These are phyloP conservation scores for Trichoderma asperellum DNA, from an alignment of 2,329 filamentous ascomycete genomes.

Conservation along the genomic window DNA sequence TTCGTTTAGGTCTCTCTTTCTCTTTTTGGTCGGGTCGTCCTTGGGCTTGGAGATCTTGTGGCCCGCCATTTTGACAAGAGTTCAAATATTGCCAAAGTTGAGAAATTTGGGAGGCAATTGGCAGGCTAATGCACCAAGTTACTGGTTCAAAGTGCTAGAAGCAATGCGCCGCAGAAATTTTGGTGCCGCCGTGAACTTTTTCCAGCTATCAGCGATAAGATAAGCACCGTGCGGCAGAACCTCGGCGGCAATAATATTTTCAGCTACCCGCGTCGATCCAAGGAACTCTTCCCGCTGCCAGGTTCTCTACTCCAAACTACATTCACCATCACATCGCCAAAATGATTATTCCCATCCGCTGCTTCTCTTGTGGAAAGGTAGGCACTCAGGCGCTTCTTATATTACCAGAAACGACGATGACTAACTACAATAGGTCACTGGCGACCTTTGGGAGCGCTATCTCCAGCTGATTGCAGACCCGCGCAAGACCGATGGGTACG, in stretches of 20 bases:
- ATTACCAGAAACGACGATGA: background rate
- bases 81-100: background rate
- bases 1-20: constrained; percentile 52
- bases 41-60: constrained; percentile 39
- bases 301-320: constrained; percentile 19
- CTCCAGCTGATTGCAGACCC: constrained; percentile 80
- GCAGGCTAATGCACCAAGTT: constrained; percentile 29
- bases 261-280: constrained; percentile 13
- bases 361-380: constrained; percentile 99
- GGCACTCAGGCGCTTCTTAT: constrained; percentile 30
- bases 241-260: constrained; percentile 38
- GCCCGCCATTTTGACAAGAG: constrained; percentile 41
- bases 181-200: constrained; percentile 48
- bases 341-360: constrained; percentile 99
- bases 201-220: constrained; percentile 44
- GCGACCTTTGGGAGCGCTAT: constrained; percentile 97
- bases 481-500: constrained; percentile 71
- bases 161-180: constrained; percentile 42
- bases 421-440: constrained; percentile 73
- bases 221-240: constrained; percentile 43
- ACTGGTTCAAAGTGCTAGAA: constrained; percentile 12
- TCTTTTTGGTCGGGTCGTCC: constrained; percentile 50
- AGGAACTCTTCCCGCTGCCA: constrained; percentile 31
- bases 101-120: constrained; percentile 14
- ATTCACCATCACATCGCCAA: constrained; percentile 43